Conservation (phyloP, 148 eudicot genomes). For the Heliosperma pusillum region DNA sequence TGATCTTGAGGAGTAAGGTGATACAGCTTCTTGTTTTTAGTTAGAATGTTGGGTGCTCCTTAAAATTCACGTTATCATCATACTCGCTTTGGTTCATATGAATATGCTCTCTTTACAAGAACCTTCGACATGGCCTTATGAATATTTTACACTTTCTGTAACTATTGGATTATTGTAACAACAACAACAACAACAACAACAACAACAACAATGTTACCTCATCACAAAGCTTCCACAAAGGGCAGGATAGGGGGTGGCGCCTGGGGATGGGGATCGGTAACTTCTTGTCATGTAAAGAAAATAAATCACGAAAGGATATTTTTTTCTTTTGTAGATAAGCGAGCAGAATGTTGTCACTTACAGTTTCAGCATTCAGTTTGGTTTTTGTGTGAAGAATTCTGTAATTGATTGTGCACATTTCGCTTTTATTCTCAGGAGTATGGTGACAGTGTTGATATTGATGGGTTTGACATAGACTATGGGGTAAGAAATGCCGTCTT, state of each 20-base stretch:
- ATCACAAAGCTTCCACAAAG: too few relatives aligned
- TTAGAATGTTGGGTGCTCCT: background rate
- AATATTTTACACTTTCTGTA: background rate
- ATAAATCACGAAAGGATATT: too few relatives aligned
- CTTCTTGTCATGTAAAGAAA: too few relatives aligned
- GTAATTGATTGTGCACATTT: slow-evolving; percentile 2
- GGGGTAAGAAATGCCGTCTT: slow-evolving; percentile 55
- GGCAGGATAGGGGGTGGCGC: too few relatives aligned
- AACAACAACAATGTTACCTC: too few relatives aligned
- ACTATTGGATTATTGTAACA: background rate
- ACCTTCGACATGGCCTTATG: background rate
- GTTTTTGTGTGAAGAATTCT: background rate
- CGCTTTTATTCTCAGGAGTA: slow-evolving; percentile 51
- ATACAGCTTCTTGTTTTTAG: background rate
- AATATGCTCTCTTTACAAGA: background rate
- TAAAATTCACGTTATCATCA: background rate
- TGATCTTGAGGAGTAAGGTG: background rate
- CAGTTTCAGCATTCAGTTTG: background rate
- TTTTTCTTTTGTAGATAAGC: too few relatives aligned
- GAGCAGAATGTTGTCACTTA: background rate
- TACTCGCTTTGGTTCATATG: background rate
- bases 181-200: too few relatives aligned
- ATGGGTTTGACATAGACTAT: slow-evolving; percentile 91
- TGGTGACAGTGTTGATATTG: slow-evolving; percentile 71
- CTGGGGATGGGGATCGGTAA: too few relatives aligned